Conservation (phyloP, 192 early-diverging fungal species). For the Gryganskiella cystojenkinii region DNA sequence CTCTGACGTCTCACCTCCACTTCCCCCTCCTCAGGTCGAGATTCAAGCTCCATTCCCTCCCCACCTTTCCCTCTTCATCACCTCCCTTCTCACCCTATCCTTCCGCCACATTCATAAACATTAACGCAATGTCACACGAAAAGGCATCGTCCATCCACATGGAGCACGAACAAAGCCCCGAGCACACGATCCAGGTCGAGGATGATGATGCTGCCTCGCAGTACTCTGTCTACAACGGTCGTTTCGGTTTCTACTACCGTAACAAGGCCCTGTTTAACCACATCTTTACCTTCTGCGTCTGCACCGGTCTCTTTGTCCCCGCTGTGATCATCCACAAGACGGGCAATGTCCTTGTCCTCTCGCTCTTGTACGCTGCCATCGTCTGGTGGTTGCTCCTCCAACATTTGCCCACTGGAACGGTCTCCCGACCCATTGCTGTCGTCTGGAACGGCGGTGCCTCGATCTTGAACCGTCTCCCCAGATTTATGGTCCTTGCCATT, state of each 20-base stretch:
- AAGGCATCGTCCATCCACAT: constrained; percentile 19
- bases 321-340: constrained; percentile 39
- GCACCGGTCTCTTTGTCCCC: constrained; percentile 48
- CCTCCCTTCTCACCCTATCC: not conserved
- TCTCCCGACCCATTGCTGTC: constrained; percentile 15
- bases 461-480: constrained; percentile 13
- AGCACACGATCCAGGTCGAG: constrained; percentile 10
- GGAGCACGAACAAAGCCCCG: constrained; percentile 18
- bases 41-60: constrained; percentile 5
- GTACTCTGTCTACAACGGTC: constrained; percentile 35
- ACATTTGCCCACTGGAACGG: constrained; percentile 23
- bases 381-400: constrained; percentile 33
- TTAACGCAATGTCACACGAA: constrained; percentile 9
- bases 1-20: constrained; percentile 1
- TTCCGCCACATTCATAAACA: not conserved
- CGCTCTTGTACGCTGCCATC: constrained; percentile 31
- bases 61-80: not conserved
- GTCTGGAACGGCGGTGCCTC: constrained; percentile 34
- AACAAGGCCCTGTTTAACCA: constrained; percentile 11
- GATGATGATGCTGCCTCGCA: constrained; percentile 30
- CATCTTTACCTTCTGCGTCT: constrained; percentile 24
- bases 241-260: constrained; percentile 37
- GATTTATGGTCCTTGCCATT: constrained; percentile 16
- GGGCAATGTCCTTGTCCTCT: constrained; percentile 46
- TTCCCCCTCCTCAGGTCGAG: not conserved